These are phyloP conservation scores for Boletus fagicola DNA, from an alignment of 768 basidiomycete genomes.

Conservation along the genomic window DNA sequence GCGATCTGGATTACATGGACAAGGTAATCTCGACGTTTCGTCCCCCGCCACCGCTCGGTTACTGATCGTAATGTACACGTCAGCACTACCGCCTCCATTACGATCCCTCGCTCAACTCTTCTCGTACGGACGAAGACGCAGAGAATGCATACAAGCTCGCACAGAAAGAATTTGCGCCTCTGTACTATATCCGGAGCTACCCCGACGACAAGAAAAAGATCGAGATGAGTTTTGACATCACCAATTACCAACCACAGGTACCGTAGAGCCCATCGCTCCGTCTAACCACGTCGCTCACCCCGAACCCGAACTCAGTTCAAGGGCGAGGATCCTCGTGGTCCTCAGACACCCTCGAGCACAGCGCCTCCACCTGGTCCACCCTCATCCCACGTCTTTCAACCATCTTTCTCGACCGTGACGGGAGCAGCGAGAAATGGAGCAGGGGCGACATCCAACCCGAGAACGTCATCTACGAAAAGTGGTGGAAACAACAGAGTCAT, in stretches of 20 bases:
- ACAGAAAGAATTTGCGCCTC: background rate
- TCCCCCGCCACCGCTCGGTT: too few relatives aligned
- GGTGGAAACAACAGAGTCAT: background rate
- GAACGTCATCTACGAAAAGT: background rate
- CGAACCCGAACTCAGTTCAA: background rate
- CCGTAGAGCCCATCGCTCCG: background rate
- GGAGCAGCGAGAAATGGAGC: background rate
- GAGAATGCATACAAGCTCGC: background rate
- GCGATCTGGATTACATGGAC: background rate
- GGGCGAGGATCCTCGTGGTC: background rate
- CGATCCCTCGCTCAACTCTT: background rate
- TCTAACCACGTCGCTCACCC: background rate
- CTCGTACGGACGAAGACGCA: background rate
- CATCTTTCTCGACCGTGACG: constrained; percentile 1
- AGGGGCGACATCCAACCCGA: background rate
- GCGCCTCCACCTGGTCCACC: background rate
- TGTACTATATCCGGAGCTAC: background rate
- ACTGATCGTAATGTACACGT: background rate
- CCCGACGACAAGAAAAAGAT: background rate
- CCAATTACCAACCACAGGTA: constrained; percentile 2
- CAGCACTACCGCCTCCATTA: background rate
- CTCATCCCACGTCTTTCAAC: background rate
- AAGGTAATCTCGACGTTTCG: background rate
- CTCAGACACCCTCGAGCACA: background rate
- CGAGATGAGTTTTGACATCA: constrained; percentile 1